Evolutionary conservation across 148 eudicot species (phyloP), one percentile per base, ranked within the genome.

Genomic region (Vaccinium corymbosum): DNA sequence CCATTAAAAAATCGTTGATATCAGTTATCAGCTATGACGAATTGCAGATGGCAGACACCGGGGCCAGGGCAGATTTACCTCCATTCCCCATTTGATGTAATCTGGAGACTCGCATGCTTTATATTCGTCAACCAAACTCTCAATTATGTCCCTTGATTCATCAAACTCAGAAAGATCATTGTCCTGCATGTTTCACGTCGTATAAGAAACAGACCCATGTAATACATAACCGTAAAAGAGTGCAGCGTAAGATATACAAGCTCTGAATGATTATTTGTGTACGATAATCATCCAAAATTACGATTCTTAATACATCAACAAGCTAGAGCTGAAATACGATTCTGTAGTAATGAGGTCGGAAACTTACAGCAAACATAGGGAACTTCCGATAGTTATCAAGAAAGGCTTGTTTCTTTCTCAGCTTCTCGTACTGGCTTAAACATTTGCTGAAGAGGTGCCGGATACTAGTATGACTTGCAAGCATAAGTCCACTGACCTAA

Each of bases 1-100:
- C 29, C 14, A 81, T 55, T 32, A 25, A 22, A 56, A 35, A 6
- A 25, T 64, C 50, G 8, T 19, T 52, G 20, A 53, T 25, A 14
- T 71, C 11, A 55, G 55, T 56, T 5, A 22, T 1, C 73, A 38
- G 42, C 1, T 50, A 29, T 29, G 19, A 83, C 32, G 55, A 72
- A 74, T 25, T 29, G 55, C 12, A 46, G n/a, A 84, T 12, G 27
- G 59, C 50, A 62, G 56, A 81, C 83, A 13, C 48, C 17, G 38
- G 86, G 50, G 82, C 80, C 57, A 80, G 59, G 72, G 12, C 73
- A n/a, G 19, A 51, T 51, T 50, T 87, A 95, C 99, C 99, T 97
- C 98, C 98, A 97, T 92, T 87, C 99, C 99, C 99, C 99, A 97
- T 91, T 97, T 95, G 91, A 94, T 95, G 90, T 95, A 97, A 87